Evolutionary conservation across 129 eudicot species (phyloP), one percentile per base, ranked within the genome.

Genomic region (Flaveria sonorensis): DNA sequence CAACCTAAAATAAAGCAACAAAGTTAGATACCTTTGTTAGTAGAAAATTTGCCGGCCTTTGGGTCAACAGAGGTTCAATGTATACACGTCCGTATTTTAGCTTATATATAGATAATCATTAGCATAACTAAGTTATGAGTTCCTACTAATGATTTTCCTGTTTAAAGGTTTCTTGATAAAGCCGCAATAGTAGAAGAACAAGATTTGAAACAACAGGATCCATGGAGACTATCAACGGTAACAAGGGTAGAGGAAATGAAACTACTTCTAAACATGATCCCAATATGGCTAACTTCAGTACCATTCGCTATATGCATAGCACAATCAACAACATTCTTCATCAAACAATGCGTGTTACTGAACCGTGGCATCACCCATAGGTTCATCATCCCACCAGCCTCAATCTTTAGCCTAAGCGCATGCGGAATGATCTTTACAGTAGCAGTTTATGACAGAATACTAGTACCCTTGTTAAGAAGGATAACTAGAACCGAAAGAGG

Each of bases 171-270:
- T 81, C 90, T 91, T 23, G 92, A 88, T 66, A 91, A 87, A 72
- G 97, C 97, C 2, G 88, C 97, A 30, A 78, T 91, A 8, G 71
- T 87, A 6, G 87, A 85, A 68, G 86, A 79, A 42, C 55, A 81
- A 45, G 85, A 77, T 72, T 51, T 55, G 21, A 70, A 82, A 32
- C 77, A 69, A 69, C 79, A 83, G 15, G 75, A 77, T 74, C 87
- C 90, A 53, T 90, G 98, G 98, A 87, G 85, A 79, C 89, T 94
- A 12, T 71, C 89, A 19, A 93, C 96, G 0, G 90, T 93, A 1
- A 93, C 98, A 30, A 78, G 74, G 70, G 98, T 93, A 9, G 97
- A 93, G 53, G 96, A 93, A 71, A 43, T 80, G 64, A 93, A 93
- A 86, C 89, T 93, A 14, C 14, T 93, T 23, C 3, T 93, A 46